Evolutionary conservation across 345 rosid genomes (phyloP).

Genomic region (Syzygium oleosum): DNA sequence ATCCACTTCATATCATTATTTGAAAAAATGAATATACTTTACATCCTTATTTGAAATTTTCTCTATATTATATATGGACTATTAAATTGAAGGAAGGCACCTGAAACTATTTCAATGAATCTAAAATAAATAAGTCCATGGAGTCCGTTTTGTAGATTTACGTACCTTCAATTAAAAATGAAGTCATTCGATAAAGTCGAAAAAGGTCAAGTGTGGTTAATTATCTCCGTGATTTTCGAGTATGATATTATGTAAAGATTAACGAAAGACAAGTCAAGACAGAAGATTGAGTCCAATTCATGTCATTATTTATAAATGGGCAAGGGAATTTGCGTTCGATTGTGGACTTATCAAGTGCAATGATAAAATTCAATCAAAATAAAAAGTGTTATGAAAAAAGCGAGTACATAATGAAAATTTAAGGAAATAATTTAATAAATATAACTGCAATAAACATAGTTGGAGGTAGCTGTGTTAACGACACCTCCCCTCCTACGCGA

Average conservation of each 20-base stretch:
- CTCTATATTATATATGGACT: neutral
- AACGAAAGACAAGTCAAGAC: neutral
- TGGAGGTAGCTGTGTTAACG: neutral
- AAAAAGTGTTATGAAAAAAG: neutral
- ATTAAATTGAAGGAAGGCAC: fast-evolving
- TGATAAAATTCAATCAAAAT: neutral
- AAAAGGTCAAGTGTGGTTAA: fast-evolving
- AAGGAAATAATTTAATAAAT: neutral
- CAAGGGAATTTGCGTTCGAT: neutral
- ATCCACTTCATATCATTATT: no score
- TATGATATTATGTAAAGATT: fast-evolving
- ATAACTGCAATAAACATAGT: neutral
- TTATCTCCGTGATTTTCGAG: fast-evolving
- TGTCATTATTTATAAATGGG: neutral
- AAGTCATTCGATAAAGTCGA: neutral
- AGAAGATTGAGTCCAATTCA: neutral
- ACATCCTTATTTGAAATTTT: no score
- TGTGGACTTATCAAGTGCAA: neutral
- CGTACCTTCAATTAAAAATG: fast-evolving
- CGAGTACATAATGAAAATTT: neutral
- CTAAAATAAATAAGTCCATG: neutral
- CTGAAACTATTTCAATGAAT: fast-evolving
- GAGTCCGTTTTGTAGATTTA: fast-evolving
- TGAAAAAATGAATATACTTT: no score
- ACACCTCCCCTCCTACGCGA: neutral